These are phyloP conservation scores for Detonula confervacea DNA, from an alignment of 352 stramenopile species.

Conservation along the genomic window DNA sequence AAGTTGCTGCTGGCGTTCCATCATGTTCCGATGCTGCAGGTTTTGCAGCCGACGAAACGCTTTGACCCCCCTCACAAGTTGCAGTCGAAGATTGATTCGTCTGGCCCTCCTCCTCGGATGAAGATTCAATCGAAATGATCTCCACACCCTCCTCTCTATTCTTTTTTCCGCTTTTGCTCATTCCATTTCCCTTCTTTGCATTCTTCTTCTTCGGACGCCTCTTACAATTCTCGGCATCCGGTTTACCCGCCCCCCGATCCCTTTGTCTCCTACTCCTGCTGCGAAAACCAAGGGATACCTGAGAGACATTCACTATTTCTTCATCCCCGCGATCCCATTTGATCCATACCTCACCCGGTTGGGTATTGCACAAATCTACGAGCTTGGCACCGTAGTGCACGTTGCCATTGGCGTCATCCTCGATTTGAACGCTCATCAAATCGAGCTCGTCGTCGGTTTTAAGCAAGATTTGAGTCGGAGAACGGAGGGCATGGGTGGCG, in stretches of 20 bases:
- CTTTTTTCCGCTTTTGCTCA: neutral
- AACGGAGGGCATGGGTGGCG: neutral
- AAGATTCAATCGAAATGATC: neutral
- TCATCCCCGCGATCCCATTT: slow-evolving; percentile 12
- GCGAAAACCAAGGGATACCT: neutral
- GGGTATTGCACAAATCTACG: neutral
- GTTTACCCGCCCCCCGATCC: too few relatives aligned
- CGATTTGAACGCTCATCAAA: neutral
- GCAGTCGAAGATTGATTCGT: too few relatives aligned
- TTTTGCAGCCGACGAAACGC: too few relatives aligned
- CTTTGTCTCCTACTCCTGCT: neutral
- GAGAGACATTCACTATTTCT: neutral
- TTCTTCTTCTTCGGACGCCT: neutral
- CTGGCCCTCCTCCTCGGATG: neutral
- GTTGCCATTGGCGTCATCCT: slow-evolving; percentile 8
- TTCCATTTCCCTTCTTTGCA: neutral
- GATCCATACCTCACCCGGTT: slow-evolving; percentile 1
- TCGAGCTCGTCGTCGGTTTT: neutral
- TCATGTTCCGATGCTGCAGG: too few relatives aligned
- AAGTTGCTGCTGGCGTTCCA: too few relatives aligned
- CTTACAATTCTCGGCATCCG: too few relatives aligned
- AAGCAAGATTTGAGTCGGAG: neutral
- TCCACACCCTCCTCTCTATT: neutral
- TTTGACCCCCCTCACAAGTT: too few relatives aligned
- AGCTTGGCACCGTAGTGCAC: slow-evolving; percentile 7